Base-by-base conservation (phyloP, 1,284 basidiomycete species). In the Cutaneotrichosporon dermatis region DNA sequence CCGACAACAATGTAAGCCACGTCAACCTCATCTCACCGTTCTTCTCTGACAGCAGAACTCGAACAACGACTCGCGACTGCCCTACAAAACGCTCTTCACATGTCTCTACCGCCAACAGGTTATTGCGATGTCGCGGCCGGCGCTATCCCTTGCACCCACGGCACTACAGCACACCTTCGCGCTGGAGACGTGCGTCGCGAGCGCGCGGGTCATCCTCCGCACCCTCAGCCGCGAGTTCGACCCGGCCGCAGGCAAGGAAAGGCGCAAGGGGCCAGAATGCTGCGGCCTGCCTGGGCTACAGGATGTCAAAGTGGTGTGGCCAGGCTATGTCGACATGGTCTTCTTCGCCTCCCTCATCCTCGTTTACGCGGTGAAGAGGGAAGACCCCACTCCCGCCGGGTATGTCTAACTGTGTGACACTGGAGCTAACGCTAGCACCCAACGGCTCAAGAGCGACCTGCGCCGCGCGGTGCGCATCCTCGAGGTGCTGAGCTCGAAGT, bases 71-170 rank as follows among this genome's bases (percentile, higher is more conserved):
- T 37, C 39, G 4, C 50, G 50, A 8, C 9, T 12, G 12, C 50
- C 50, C 2, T 63, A 63, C 57, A 52, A 56, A 6, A 64, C 62
- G n/a, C 62, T 69, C 25, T 66, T 69, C 45, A 64, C 64, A 6
- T 69, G 67, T 48, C 58, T 69, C 36, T 67, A 67, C 37, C 62
- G 67, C 25, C 62, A 63, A 7, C 67, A 69, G 39, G 62, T 64
- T 46, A 66, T 69, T 53, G 57, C 60, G 25, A 54, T 67, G 6
- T 52, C 55, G 16, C 62, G 67, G 1, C 64, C 62, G 1, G 50
- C 61, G 7, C 59, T 69, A 8, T 63, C 62, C 12, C 60, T 63
- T 9, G 57, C 64, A 2, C 62, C 67, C 4, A 43, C 57, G 2
- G 51, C 42, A 1, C 39, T 58, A 2, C 53, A 66, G 37, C 66